Evolutionary conservation across 2,329 filamentous ascomycete genomes (phyloP).

Genomic region (Talaromyces sp.): DNA sequence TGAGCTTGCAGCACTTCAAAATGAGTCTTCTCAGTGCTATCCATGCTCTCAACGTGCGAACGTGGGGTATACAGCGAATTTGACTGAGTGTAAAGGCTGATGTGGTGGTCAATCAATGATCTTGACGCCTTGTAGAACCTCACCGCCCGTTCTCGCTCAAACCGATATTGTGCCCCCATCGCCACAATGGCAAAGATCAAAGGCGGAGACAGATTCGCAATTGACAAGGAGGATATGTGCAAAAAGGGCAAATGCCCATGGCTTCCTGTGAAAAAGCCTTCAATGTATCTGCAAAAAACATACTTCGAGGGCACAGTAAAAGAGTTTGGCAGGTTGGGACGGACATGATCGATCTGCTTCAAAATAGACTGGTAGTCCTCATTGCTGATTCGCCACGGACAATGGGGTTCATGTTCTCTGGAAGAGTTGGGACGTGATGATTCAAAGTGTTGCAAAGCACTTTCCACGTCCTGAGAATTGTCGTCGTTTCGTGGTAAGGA

Average conservation of each 20-base stretch:
- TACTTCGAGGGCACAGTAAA: conserved; percentile 17
- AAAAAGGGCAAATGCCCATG: conserved; percentile 16
- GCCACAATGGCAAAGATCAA: conserved; percentile 12
- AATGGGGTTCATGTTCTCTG: conserved; percentile 11
- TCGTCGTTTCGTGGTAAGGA: conserved; percentile 17
- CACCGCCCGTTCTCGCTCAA: conserved; percentile 17
- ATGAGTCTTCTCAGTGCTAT: conserved; percentile 12
- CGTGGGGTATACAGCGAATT: conserved; percentile 11
- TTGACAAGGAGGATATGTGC: conserved; percentile 9
- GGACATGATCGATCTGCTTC: conserved; percentile 8
- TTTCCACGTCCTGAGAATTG: conserved; percentile 14
- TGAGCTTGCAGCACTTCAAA: conserved; percentile 17
- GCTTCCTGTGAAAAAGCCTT: conserved; percentile 18
- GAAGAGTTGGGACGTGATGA: conserved; percentile 12
- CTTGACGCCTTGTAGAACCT: conserved; percentile 17
- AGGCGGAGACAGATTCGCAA: conserved; percentile 15
- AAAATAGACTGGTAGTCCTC: conserved; percentile 8
- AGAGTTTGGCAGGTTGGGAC: conserved; percentile 9
- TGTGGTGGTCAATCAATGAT: conserved; percentile 16
- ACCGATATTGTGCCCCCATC: conserved; percentile 18
- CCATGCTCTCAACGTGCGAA: conserved; percentile 13
- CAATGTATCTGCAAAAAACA: conserved; percentile 17
- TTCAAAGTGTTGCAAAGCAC: background rate
- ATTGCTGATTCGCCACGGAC: conserved; percentile 18
- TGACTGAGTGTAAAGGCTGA: conserved; percentile 3